Evolutionary conservation across 768 basidiomycete genomes (phyloP).

Genomic region (Tulasnella sp.): DNA sequence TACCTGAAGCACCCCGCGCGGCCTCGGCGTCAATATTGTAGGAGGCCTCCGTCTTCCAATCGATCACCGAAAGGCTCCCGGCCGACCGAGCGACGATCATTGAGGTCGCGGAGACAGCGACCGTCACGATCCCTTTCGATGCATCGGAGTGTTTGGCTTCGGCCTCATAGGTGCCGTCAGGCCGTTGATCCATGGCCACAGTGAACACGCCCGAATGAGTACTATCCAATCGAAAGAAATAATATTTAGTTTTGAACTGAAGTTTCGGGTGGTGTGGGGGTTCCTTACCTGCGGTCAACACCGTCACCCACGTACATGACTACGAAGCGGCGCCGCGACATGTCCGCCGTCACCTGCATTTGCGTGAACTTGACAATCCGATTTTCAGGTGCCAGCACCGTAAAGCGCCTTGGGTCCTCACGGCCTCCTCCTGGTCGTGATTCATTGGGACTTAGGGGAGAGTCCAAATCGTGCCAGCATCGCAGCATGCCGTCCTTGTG

Average conservation of each 20-base stretch:
- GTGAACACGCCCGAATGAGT: slow-evolving; percentile 20
- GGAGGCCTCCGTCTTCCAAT: not conserved
- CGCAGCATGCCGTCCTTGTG: slow-evolving; percentile 32
- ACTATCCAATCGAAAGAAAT: not conserved
- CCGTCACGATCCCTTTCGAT: slow-evolving; percentile 21
- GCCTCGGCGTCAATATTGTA: slow-evolving; percentile 11
- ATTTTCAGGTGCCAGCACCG: not conserved
- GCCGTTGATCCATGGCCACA: slow-evolving; percentile 9
- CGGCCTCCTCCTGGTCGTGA: slow-evolving; percentile 15
- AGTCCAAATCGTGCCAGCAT: slow-evolving; percentile 28
- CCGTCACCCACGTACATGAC: slow-evolving; percentile 30
- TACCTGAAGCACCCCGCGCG: slow-evolving; percentile 18
- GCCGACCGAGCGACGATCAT: slow-evolving; percentile 11
- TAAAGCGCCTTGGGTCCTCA: slow-evolving; percentile 26
- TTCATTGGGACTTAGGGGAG: slow-evolving; percentile 15
- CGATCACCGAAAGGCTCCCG: slow-evolving; percentile 10
- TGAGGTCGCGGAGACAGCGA: slow-evolving; percentile 5
- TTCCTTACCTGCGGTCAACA: slow-evolving; percentile 23
- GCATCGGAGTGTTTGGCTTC: not conserved
- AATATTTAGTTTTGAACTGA: slow-evolving; percentile 19
- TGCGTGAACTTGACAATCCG: slow-evolving; percentile 31
- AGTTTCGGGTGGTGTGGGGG: not conserved
- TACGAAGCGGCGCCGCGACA: not conserved
- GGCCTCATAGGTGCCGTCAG: not conserved
- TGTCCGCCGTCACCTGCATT: slow-evolving; percentile 23